These are phyloP conservation scores for Phaeolepiota aurea DNA, from an alignment of 768 basidiomycete species.

Conservation along the genomic window DNA sequence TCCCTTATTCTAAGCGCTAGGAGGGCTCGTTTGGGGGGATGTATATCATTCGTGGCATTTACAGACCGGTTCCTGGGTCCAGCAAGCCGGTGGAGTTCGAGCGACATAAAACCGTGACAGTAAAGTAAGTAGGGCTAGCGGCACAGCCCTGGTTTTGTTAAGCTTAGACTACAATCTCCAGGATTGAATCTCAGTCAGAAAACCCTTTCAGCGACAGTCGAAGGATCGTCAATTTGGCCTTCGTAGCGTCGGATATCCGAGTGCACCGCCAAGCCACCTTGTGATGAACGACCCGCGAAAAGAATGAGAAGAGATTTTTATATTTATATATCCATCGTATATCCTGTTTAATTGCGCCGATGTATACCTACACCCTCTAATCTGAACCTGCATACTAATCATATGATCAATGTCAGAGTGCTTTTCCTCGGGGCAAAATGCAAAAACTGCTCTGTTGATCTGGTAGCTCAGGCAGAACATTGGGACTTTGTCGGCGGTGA, in stretches of 20 bases:
- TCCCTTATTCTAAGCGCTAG: constrained; percentile 16
- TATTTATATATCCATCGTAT: too few species aligned
- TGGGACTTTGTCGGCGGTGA: too few species aligned
- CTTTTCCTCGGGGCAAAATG: too few species aligned
- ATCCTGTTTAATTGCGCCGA: too few species aligned
- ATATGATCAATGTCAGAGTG: too few species aligned
- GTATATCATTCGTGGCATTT: constrained; percentile 44
- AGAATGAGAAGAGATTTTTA: too few species aligned
- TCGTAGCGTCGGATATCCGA: constrained; percentile 39
- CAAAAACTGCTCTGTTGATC: too few species aligned
- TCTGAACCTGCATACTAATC: too few species aligned
- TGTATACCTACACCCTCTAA: too few species aligned
- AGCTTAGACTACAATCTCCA: constrained; percentile 2
- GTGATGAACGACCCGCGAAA: constrained; percentile 6
- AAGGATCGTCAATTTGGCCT: constrained; percentile 36
- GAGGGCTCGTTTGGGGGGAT: constrained; percentile 40
- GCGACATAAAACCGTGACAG: constrained; percentile 43
- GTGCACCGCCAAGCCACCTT: constrained; percentile 18
- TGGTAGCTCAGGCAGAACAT: too few species aligned
- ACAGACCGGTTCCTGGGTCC: constrained; percentile 25
- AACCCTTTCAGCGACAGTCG: constrained; percentile 27
- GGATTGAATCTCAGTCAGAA: constrained; percentile 13
- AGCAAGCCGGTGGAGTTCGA: constrained; percentile 26
- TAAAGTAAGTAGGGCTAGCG: constrained; percentile 26
- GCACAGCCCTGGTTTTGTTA: neutral